Base-by-base conservation (phyloP, 2,329 filamentous ascomycete genomes). In the Aureobasidium uvarum region DNA sequence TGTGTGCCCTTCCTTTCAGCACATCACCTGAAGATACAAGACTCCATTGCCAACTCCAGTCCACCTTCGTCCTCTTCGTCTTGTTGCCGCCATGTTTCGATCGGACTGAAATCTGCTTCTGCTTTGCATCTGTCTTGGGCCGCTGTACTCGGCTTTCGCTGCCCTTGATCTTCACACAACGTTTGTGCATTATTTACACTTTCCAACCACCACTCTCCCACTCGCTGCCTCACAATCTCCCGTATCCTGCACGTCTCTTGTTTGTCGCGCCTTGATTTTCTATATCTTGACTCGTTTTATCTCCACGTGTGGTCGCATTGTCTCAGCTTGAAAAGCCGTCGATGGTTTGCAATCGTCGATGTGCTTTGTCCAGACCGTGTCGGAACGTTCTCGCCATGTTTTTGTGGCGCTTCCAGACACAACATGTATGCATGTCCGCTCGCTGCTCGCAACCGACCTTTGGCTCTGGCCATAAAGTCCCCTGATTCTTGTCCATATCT, bases 401-500 rank as follows among this genome's bases (percentile, higher is more conserved):
- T 43, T 58, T 8, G 54, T 58, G 54, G 54, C 54, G 54, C 54
- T 58, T 58, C 54, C 39, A 58, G 54, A 58, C 54, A 58, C 33
- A 31, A 58, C 23, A 56, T 56, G 39, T 58, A 38, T 43, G 54
- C 54, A 58, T 39, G 54, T 31, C 28, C 54, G 39, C 38, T 45
- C 38, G 20, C 48, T 51, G 48, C 48, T 31, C 33, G 36, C 52
- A 56, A 25, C 36, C 52, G 52, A 56, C 36, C 20, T 45, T 28
- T 41, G 52, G 38, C 52, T 56, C 36, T 58, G 23, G 38, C 54
- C 16, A 16, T 38, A 16, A 18, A 18, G n/a, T 43, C 36, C 48
- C 36, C 54, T 58, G 54, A 20, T 33, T n/a, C 14, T 16, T 6
- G n/a, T 56, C 38, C 5, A 39, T 23, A 55, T 31, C 33, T 13